Evolutionary conservation across 2,329 filamentous ascomycete genomes (phyloP).

Genomic region (Penicillium expansum): DNA sequence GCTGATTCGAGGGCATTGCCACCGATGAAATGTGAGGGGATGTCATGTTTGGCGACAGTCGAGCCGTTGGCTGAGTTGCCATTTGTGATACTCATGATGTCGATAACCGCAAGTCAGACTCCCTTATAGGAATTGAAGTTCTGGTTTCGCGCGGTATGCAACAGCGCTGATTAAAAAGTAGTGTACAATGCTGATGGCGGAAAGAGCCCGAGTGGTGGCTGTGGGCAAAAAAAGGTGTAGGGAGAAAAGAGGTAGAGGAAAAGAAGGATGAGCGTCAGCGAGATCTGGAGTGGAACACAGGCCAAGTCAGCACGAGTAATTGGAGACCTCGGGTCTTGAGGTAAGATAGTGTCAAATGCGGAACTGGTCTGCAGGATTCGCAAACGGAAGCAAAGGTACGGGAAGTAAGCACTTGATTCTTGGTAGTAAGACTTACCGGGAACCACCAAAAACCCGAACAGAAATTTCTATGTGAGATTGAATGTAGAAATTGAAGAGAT

Average conservation of each 20-base stretch:
- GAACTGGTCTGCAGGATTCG: conserved; percentile 4
- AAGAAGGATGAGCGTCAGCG: not conserved
- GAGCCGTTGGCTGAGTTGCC: conserved; percentile 49
- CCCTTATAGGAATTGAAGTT: conserved; percentile 23
- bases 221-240: conserved; percentile 6
- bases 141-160: conserved; percentile 13
- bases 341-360: conserved; percentile 5
- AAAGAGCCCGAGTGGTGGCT: conserved; percentile 12
- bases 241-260: not conserved
- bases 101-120: conserved; percentile 27
- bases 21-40: conserved; percentile 94
- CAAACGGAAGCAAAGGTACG: conserved; percentile 9
- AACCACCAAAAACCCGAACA: conserved; percentile 14
- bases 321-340: not conserved
- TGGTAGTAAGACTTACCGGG: conserved; percentile 15
- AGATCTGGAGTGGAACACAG: not conserved
- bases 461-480: not conserved
- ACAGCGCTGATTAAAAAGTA: conserved; percentile 20
- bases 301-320: not conserved
- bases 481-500: conserved; percentile 3
- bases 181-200: conserved; percentile 23
- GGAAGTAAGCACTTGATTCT: not conserved
- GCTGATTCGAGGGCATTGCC: conserved; percentile 85
- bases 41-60: conserved; percentile 75
- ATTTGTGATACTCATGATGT: conserved; percentile 43